phyloP scores from a whole-genome alignment of 2,329 filamentous ascomycete species.

The Beauveria sp. region DNA sequence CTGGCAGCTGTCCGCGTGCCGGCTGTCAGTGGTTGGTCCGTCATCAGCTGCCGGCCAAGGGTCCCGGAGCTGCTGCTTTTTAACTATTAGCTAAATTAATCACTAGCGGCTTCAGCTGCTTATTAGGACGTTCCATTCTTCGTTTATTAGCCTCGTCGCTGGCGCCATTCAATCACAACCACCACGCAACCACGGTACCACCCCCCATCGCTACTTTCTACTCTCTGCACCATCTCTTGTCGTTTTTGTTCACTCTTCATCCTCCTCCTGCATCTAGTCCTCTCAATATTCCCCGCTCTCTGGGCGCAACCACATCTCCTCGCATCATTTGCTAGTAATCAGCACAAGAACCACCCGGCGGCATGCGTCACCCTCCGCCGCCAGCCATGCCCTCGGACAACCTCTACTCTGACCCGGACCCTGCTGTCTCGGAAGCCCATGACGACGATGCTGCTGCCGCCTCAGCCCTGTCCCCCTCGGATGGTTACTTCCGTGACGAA shows the following conservation, averaged over 20 bases:
- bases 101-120: neutral
- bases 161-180: neutral
- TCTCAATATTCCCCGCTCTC: neutral
- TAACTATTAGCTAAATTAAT: too few relatives aligned
- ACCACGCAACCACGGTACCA: neutral
- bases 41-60: neutral
- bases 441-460: conserved; percentile 7
- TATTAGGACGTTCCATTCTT: neutral
- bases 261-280: neutral
- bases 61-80: neutral
- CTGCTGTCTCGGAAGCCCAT: conserved; percentile 6
- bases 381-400: conserved; percentile 23
- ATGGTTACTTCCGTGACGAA: conserved; percentile 41
- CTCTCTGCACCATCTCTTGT: neutral
- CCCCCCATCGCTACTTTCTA: neutral
- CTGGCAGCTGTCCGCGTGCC: neutral
- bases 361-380: conserved; percentile 7
- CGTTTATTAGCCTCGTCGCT: neutral
- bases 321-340: neutral
- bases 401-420: conserved; percentile 19
- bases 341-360: neutral
- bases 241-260: neutral
- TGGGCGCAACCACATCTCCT: conserved; percentile 5
- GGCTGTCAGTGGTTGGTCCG: neutral
- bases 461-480: conserved; percentile 37